Conservation (phyloP, 2,329 filamentous ascomycete species). For the Aspergillus bombycis region DNA sequence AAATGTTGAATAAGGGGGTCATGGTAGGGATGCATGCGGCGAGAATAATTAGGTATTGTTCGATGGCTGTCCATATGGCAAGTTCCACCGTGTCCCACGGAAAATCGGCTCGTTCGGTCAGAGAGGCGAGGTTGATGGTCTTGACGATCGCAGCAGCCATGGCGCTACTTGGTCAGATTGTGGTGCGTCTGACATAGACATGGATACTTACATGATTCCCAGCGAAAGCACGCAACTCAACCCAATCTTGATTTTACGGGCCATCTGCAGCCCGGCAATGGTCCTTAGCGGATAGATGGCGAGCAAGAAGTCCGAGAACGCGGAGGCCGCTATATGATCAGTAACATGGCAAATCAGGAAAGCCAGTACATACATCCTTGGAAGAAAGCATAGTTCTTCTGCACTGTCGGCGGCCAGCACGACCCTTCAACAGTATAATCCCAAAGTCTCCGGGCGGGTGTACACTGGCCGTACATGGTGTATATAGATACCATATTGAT, state of each 20-base stretch:
- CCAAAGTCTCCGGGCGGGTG: slow-evolving; percentile 9
- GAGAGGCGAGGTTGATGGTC: slow-evolving; percentile 11
- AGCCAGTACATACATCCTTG: slow-evolving; percentile 13
- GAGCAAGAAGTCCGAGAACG: slow-evolving; percentile 13
- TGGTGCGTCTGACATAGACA: background rate
- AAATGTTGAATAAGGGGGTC: slow-evolving; percentile 14
- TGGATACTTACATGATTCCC: slow-evolving; percentile 14
- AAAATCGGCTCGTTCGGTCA: slow-evolving; percentile 8
- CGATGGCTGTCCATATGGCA: slow-evolving; percentile 15
- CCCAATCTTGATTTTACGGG: slow-evolving; percentile 16
- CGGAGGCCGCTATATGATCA: slow-evolving; percentile 10
- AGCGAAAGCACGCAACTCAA: slow-evolving; percentile 18
- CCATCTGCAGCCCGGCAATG: slow-evolving; percentile 16
- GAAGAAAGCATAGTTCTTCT: slow-evolving; percentile 19
- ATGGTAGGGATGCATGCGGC: slow-evolving; percentile 18
- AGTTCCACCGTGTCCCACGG: slow-evolving; percentile 16
- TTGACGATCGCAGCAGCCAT: slow-evolving; percentile 20
- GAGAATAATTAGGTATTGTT: slow-evolving; percentile 20
- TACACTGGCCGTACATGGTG: slow-evolving; percentile 19
- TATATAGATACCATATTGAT: slow-evolving; percentile 12
- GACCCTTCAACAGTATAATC: background rate
- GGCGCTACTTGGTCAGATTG: slow-evolving; percentile 5
- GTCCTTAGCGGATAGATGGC: slow-evolving; percentile 18
- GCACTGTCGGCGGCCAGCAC: slow-evolving; percentile 9
- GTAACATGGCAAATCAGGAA: background rate